phyloP scores from a whole-genome alignment of 179 eudicot genomes.

The Nepenthes alata region DNA sequence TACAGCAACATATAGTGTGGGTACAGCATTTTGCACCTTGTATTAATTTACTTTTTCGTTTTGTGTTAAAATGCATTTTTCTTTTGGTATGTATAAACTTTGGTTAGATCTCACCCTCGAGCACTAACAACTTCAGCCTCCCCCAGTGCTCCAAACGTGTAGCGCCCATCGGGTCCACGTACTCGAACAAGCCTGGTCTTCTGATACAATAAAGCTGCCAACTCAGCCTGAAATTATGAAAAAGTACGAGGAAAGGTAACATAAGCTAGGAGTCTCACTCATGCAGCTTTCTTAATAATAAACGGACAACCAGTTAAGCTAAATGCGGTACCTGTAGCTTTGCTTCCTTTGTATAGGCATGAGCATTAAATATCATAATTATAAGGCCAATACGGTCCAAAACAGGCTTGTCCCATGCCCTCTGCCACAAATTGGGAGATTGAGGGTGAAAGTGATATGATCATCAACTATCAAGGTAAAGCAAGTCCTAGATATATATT shows the following conservation, averaged over 20 bases:
- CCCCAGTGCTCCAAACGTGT: slow-evolving; percentile 64
- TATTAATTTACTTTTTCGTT: too few relatives aligned
- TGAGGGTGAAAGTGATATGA: neutral
- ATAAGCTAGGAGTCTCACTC: neutral
- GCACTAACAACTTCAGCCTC: slow-evolving; percentile 99
- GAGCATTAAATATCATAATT: slow-evolving; percentile 90
- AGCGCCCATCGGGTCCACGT: slow-evolving; percentile 70
- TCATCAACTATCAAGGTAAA: neutral
- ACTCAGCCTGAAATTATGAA: slow-evolving; percentile 55
- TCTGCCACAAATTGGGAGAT: slow-evolving; percentile 30
- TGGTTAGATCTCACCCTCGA: slow-evolving; percentile 53
- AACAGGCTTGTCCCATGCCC: slow-evolving; percentile 80
- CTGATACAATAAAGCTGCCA: slow-evolving; percentile 94
- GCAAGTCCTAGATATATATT: neutral
- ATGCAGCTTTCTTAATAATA: neutral
- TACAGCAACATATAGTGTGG: too few relatives aligned
- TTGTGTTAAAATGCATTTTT: too few relatives aligned
- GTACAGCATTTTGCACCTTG: too few relatives aligned
- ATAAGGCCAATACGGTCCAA: slow-evolving; percentile 87
- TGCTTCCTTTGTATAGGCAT: slow-evolving; percentile 97
- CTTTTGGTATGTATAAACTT: too few relatives aligned
- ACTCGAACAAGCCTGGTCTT: slow-evolving; percentile 78
- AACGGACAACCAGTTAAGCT: neutral
- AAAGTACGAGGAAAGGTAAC: neutral
- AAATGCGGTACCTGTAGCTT: slow-evolving; percentile 55